Percentiles rank a stretch among this genome's conserved stretches.
phyloP scores from a whole-genome alignment of 1,139 yeast genomes.

The Geotrichum reessii region DNA sequence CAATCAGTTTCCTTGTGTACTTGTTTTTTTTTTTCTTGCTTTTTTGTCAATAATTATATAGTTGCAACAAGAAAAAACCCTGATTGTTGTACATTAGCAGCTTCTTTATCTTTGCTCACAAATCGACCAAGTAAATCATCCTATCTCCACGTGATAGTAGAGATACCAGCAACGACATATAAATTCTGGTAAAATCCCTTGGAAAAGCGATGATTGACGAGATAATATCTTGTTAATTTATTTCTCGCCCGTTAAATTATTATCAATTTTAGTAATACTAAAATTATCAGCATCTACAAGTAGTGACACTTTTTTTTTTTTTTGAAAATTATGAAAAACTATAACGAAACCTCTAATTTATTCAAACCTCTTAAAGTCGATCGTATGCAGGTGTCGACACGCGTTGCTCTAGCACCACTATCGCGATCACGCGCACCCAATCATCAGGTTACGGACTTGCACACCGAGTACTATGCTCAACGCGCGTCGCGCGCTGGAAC shows the following conservation, averaged over 20 bases:
- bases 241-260: no score
- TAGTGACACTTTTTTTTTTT: not conserved
- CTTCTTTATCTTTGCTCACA: not conserved
- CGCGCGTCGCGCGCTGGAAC: slow-evolving; percentile 51
- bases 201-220: no score
- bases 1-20: no score
- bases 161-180: not conserved
- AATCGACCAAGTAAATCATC: not conserved
- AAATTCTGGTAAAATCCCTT: not conserved
- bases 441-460: slow-evolving; percentile 42
- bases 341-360: not conserved
- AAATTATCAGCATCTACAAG: no score
- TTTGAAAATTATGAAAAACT: not conserved
- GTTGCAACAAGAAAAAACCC: not conserved
- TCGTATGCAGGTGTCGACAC: slow-evolving; percentile 30
- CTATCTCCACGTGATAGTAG: not conserved
- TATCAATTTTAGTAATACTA: no score
- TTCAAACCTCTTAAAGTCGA: slow-evolving; percentile 29
- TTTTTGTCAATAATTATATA: not conserved
- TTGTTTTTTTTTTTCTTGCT: no score
- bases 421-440: slow-evolving; percentile 41
- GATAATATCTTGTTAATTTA: no score
- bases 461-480: slow-evolving; percentile 47
- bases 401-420: slow-evolving; percentile 47
- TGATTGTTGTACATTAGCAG: not conserved